Percentiles rank a stretch among this genome's conserved stretches.
These are phyloP conservation scores for Globisporangium sylvaticum DNA, from an alignment of 352 stramenopile species.

Conservation along the genomic window DNA sequence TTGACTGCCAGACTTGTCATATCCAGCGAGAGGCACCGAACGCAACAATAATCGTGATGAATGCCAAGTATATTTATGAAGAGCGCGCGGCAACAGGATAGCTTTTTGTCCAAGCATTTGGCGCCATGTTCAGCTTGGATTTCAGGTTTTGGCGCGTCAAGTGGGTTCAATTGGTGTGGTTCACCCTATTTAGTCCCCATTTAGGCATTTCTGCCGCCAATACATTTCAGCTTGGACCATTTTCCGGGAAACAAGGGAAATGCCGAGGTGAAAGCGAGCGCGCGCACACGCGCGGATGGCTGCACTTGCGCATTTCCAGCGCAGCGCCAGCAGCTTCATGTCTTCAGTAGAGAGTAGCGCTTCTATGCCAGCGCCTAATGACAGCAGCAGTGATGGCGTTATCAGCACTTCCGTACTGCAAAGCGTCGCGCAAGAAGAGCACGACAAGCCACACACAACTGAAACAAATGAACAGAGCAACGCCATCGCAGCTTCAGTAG, in stretches of 20 bases:
- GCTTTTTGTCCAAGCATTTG: neutral
- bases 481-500: neutral
- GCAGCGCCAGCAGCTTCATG: neutral
- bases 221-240: neutral
- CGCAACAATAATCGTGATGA: neutral
- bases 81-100: neutral
- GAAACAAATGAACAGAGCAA: neutral
- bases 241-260: neutral
- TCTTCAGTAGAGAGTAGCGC: neutral
- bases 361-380: neutral
- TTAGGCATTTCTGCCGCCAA: neutral
- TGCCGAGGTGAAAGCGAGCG: neutral
- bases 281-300: neutral
- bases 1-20: neutral
- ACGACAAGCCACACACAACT: neutral
- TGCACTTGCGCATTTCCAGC: constrained; percentile 13
- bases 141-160: constrained; percentile 5
- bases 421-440: neutral
- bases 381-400: neutral
- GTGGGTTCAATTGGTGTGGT: neutral
- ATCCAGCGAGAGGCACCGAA: neutral
- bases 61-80: neutral
- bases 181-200: neutral
- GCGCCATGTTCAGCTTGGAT: neutral
- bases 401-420: neutral